These are phyloP conservation scores for Scheffersomyces cryptocercus DNA, from an alignment of 1,139 yeast genomes.

Conservation along the genomic window DNA sequence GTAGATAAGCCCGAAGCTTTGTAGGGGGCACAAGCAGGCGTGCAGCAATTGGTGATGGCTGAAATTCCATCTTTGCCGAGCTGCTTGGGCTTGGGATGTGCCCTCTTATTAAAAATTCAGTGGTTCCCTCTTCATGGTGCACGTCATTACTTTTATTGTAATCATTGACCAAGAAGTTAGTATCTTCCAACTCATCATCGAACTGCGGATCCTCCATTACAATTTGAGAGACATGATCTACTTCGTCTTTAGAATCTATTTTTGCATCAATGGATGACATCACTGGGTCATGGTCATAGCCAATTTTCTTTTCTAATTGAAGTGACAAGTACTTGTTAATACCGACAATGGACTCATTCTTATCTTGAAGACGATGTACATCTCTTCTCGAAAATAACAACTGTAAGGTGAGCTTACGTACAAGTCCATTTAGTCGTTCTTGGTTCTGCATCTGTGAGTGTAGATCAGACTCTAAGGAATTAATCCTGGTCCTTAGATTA, in stretches of 20 bases:
- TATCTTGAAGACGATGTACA: slow-evolving; percentile 8
- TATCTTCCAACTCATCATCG: too few species aligned
- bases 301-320: neutral
- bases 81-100: neutral
- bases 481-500: neutral
- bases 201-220: too few species aligned
- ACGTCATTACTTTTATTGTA: too few species aligned
- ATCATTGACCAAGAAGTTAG: too few species aligned
- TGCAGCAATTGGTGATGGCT: too few species aligned
- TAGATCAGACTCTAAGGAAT: neutral
- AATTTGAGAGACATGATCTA: too few species aligned
- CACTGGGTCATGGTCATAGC: too few species aligned
- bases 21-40: neutral
- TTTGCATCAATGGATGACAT: too few species aligned
- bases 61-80: too few species aligned
- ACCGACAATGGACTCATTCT: slow-evolving; percentile 7
- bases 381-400: slow-evolving; percentile 9
- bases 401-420: slow-evolving; percentile 8
- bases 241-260: too few species aligned
- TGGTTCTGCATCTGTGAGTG: neutral
- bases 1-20: slow-evolving; percentile 1
- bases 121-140: slow-evolving; percentile 5
- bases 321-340: slow-evolving; percentile 6
- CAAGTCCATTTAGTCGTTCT: slow-evolving; percentile 3
- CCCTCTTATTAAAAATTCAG: slow-evolving; percentile 9